These are phyloP conservation scores for Melanomma pulvis-pyrius DNA, from an alignment of 495 filamentous ascomycete genomes.

Conservation along the genomic window DNA sequence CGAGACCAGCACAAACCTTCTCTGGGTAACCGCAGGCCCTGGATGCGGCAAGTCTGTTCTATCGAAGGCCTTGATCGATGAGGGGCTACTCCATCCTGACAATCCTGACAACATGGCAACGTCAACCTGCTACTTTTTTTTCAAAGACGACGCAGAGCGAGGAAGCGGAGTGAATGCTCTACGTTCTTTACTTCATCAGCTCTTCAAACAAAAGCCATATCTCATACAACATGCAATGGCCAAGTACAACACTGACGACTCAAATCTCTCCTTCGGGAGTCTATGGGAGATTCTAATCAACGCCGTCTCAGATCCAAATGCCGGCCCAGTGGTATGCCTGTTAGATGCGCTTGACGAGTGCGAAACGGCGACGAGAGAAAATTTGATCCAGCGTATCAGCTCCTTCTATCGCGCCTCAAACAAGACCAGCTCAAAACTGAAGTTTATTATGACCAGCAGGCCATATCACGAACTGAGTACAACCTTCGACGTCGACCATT, in stretches of 20 bases:
- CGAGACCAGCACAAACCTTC: slow-evolving; percentile 29
- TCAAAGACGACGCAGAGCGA: slow-evolving; percentile 58
- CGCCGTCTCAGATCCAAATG: slow-evolving; percentile 42
- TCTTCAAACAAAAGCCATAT: slow-evolving; percentile 44
- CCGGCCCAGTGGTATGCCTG: slow-evolving; percentile 53
- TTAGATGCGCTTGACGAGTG: slow-evolving; percentile 55
- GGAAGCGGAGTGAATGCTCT: slow-evolving; percentile 48
- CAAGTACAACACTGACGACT: background rate
- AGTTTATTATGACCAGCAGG: slow-evolving; percentile 57
- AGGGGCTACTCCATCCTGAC: too few species aligned
- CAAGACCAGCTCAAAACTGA: slow-evolving; percentile 35
- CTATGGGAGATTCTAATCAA: slow-evolving; percentile 43
- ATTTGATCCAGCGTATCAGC: slow-evolving; percentile 30
- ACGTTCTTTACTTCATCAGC: slow-evolving; percentile 53
- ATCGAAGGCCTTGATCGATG: slow-evolving; percentile 52
- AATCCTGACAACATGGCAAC: background rate
- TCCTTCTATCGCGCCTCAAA: slow-evolving; percentile 24
- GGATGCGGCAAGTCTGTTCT: slow-evolving; percentile 63
- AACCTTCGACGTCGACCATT: too few species aligned
- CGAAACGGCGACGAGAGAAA: slow-evolving; percentile 23
- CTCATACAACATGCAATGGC: slow-evolving; percentile 24
- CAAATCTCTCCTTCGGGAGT: background rate
- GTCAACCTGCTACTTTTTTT: slow-evolving; percentile 59
- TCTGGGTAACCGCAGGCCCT: slow-evolving; percentile 59
- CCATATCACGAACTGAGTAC: too few species aligned